Evolutionary conservation across 805 yeast species (phyloP), one percentile per base, ranked within the genome.

Genomic region (Barnettozyma salicaria): DNA sequence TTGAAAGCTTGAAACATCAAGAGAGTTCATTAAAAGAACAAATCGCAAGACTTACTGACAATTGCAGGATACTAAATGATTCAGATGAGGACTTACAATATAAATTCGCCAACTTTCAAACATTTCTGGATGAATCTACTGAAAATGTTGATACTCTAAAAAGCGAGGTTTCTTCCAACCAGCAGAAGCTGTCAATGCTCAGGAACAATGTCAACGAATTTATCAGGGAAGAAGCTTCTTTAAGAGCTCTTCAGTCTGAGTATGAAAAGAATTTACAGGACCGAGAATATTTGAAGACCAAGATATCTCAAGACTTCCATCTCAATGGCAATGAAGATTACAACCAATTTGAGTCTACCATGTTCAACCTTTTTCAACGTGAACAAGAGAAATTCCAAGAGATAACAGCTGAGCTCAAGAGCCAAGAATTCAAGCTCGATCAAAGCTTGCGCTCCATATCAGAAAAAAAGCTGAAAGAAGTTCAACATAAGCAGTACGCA

Each of bases 1-100:
- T 78, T 17, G 85, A 81, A 27, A 75, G 73, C 34, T 53, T 82
- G 30, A 61, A 64, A 24, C 74, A 73, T 34, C 69, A 70, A 32
- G 63, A 65, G 40, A 51, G 52, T 8, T 64, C 76, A 2, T 54
- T 76, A 4, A 43, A 49, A 2, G 75, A 72, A 13, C 84, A 79
- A 42, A 67, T 77, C 4, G 57, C 59, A 8, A 65, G 84, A 31
- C 53, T 86, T 4, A 56, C 57, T n/a, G 45, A 59, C 1, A 63
- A 76, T 1, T 67, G 78, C 2, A 70, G 64, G 18, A 42, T 68
- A 0, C 51, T 81, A 24, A 56, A 66, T 23, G 76, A 72, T 26
- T 44, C 69, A 0, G 65, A 62, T 26, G 67, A 59, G 3, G 65
- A 63, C 9, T 53, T 80, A 17, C 55, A 59, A 31, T 45, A 55